Evolutionary conservation across 352 stramenopile genomes (phyloP).

Genomic region (Phytopythium chamaehyphon): DNA sequence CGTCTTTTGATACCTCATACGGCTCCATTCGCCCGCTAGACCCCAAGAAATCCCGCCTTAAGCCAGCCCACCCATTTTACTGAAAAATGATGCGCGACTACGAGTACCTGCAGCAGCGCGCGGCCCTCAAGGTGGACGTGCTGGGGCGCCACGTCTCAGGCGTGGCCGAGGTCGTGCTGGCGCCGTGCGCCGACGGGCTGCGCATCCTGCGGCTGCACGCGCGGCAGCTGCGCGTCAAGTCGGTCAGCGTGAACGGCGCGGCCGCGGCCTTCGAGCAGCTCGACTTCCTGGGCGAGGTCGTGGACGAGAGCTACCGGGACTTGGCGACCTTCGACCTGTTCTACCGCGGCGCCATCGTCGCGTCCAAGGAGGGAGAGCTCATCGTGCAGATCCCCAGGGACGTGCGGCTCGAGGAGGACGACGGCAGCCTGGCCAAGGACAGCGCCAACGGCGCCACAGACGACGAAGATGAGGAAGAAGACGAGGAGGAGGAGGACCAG

Average conservation of each 20-base stretch:
- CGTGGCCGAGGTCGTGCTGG: conserved; percentile 70
- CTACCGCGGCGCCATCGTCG: conserved; percentile 80
- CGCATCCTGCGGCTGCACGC: conserved; percentile 68
- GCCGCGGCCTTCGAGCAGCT: conserved; percentile 71
- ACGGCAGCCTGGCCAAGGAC: conserved; percentile 14
- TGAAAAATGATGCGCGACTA: conserved; percentile 74
- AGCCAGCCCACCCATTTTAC: not conserved
- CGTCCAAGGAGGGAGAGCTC: conserved; percentile 79
- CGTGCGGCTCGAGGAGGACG: conserved; percentile 46
- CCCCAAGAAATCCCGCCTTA: too few species aligned
- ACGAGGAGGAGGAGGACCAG: conserved; percentile 36
- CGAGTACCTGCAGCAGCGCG: conserved; percentile 83
- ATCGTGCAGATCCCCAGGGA: conserved; percentile 68
- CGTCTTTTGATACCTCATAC: too few species aligned
- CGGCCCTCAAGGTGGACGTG: conserved; percentile 73
- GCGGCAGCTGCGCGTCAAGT: conserved; percentile 59
- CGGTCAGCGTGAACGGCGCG: conserved; percentile 54
- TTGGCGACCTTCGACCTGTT: conserved; percentile 81
- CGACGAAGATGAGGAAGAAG: conserved; percentile 34
- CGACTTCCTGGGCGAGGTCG: conserved; percentile 70
- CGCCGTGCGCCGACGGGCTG: conserved; percentile 46
- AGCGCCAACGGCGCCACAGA: conserved; percentile 10
- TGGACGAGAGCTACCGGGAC: conserved; percentile 78
- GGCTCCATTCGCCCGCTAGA: too few species aligned
- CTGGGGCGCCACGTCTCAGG: conserved; percentile 51